Evolutionary conservation across 2,329 filamentous ascomycete species (phyloP).

Genomic region (Ascochyta viciae-villosae): DNA sequence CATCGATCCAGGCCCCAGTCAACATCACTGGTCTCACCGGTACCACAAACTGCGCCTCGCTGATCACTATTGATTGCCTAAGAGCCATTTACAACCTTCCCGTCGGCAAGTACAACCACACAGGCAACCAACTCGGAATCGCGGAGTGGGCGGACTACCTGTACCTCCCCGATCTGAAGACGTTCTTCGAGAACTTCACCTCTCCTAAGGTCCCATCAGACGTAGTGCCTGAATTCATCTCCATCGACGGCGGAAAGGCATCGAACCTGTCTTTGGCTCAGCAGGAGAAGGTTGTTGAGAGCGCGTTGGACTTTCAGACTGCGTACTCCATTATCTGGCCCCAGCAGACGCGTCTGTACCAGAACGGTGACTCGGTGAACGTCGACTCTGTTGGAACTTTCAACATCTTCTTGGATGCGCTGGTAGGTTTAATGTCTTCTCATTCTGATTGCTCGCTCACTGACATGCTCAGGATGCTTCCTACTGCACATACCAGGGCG

Average conservation of each 20-base stretch:
- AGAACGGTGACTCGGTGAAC: constrained; percentile 24
- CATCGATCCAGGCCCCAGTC: constrained; percentile 8
- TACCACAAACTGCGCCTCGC: constrained; percentile 15
- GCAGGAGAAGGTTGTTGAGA: constrained; percentile 31
- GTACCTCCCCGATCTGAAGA: constrained; percentile 55
- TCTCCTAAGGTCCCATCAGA: constrained; percentile 23
- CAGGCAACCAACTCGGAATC: constrained; percentile 37
- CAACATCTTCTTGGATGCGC: constrained; percentile 28
- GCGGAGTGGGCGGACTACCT: constrained; percentile 55
- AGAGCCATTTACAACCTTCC: constrained; percentile 30
- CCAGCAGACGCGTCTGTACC: constrained; percentile 23
- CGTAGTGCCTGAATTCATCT: constrained; percentile 33
- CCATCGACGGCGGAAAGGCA: constrained; percentile 47
- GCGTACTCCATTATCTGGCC: constrained; percentile 29
- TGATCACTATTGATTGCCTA: constrained; percentile 26
- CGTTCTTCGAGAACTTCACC: constrained; percentile 51
- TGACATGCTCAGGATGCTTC: constrained; percentile 16
- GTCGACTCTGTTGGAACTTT: constrained; percentile 24
- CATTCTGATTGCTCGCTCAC: neutral
- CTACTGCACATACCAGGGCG: constrained; percentile 29
- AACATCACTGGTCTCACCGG: constrained; percentile 15
- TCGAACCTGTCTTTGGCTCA: constrained; percentile 53
- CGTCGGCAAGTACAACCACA: constrained; percentile 24
- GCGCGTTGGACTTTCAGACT: constrained; percentile 27
- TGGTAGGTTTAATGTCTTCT: constrained; percentile 2